These are phyloP conservation scores for Collybiopsis confluens DNA, from an alignment of 768 basidiomycete genomes.

Conservation along the genomic window DNA sequence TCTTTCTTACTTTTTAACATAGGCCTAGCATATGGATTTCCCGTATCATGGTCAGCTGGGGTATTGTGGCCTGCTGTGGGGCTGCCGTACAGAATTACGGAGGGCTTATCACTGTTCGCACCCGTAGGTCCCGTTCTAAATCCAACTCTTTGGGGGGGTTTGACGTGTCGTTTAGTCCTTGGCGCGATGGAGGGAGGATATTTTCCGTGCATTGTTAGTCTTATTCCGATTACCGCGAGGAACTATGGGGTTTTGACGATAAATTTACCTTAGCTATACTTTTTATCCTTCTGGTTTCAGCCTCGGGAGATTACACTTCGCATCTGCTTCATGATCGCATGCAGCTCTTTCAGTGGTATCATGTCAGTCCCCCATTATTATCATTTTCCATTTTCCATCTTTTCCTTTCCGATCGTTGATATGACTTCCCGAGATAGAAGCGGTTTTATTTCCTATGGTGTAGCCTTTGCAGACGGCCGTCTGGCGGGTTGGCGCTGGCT, in stretches of 20 bases:
- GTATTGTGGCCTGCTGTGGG: slow-evolving; percentile 4
- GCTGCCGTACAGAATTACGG: slow-evolving; percentile 3
- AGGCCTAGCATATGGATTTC: slow-evolving; percentile 4
- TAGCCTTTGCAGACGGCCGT: slow-evolving; percentile 1
- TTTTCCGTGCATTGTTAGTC: not conserved
- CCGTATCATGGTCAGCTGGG: slow-evolving; percentile 7
- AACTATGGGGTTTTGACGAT: no score
- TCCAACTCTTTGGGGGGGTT: not conserved
- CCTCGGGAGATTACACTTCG: slow-evolving; percentile 5
- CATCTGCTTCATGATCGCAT: slow-evolving; percentile 5
- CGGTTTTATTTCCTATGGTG: slow-evolving; percentile 4
- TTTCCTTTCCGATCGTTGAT: no score
- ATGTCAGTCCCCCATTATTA: not conserved
- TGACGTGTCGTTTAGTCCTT: not conserved
- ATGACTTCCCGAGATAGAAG: not conserved
- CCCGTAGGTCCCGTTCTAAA: not conserved
- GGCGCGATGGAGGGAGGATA: slow-evolving; percentile 3
- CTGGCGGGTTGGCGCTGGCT: slow-evolving; percentile 6
- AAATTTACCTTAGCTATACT: not conserved
- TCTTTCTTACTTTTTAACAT: not conserved
- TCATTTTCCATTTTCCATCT: not conserved
- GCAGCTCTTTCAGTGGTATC: slow-evolving; percentile 4
- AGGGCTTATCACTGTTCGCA: slow-evolving; percentile 1
- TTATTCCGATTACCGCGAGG: no score
- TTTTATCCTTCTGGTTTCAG: slow-evolving; percentile 3